Evolutionary conservation across 371 early-diverging fungal species (phyloP).

Genomic region (Nematocida major): DNA sequence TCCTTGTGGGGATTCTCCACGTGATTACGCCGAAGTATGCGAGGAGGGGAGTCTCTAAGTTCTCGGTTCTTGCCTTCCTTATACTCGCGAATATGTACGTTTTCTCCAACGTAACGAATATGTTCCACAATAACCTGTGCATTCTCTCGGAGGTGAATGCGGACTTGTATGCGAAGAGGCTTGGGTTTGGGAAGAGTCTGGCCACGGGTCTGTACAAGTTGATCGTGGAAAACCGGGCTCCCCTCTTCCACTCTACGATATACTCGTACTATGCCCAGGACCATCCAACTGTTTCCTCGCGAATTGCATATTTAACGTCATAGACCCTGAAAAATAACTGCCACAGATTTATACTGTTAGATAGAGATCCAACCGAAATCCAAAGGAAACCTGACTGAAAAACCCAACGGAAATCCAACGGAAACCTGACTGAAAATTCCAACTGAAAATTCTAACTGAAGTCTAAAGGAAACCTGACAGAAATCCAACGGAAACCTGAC

Average conservation of each 20-base stretch:
- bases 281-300: conserved; percentile 61
- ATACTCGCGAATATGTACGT: conserved; percentile 57
- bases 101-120: conserved; percentile 52
- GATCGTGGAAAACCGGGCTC: conserved; percentile 42
- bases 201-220: conserved; percentile 60
- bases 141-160: conserved; percentile 63
- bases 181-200: conserved; percentile 54
- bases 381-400: too few species aligned
- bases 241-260: conserved; percentile 54
- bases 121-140: conserved; percentile 59
- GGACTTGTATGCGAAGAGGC: conserved; percentile 62
- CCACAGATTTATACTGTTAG: background rate
- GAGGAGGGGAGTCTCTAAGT: conserved; percentile 41
- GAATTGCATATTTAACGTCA: conserved; percentile 62
- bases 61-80: conserved; percentile 56
- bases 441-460: too few species aligned
- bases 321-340: too few species aligned
- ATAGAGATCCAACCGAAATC: too few species aligned
- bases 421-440: too few species aligned
- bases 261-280: conserved; percentile 60
- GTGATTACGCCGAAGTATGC: conserved; percentile 44
- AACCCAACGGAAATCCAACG: too few species aligned
- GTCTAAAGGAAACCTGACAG: too few species aligned
- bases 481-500: too few species aligned
- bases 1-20: conserved; percentile 48